Percentiles rank a stretch among this genome's conserved stretches.
Evolutionary conservation across 352 stramenopile genomes (phyloP).

Genomic region (Phytophthora sp.): DNA sequence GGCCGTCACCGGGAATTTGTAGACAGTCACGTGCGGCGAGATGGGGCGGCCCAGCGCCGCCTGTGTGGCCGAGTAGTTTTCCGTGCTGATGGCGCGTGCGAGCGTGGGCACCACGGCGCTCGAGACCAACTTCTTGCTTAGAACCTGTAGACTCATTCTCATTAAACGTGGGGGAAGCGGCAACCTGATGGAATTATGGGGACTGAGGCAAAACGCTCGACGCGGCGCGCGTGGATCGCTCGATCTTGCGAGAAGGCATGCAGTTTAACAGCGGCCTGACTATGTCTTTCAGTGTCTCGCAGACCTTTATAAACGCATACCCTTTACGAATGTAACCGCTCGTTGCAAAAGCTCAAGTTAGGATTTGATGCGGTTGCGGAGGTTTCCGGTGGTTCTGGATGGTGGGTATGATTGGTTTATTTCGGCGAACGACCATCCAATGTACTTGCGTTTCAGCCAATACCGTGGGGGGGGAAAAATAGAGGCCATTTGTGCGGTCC

Average conservation of each 20-base stretch:
- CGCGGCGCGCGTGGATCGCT: conserved; percentile 13
- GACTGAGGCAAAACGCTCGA: conserved; percentile 21
- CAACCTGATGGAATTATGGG: conserved; percentile 9
- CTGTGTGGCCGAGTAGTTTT: conserved; percentile 88
- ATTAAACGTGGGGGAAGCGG: not conserved
- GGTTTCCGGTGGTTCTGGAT: conserved; percentile 22
- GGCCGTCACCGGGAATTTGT: conserved; percentile 93
- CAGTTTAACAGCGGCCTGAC: not conserved
- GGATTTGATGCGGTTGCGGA: conserved; percentile 3
- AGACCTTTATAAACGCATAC: conserved; percentile 1
- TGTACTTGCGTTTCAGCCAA: conserved; percentile 30
- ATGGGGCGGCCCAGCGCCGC: conserved; percentile 89
- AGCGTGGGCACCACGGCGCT: conserved; percentile 31
- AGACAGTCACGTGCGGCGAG: conserved; percentile 97
- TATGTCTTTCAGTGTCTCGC: not conserved
- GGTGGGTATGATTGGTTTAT: not conserved
- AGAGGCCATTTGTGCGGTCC: conserved; percentile 28
- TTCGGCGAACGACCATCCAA: conserved; percentile 7
- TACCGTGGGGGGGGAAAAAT: conserved; percentile 6
- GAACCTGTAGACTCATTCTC: conserved; percentile 43
- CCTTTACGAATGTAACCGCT: not conserved
- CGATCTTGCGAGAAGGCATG: conserved; percentile 16
- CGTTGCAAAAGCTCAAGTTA: conserved; percentile 7
- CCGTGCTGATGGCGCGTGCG: conserved; percentile 38
- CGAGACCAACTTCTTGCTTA: conserved; percentile 39